phyloP scores from a whole-genome alignment of 1,139 yeast species.

The Yamadazyma pseudoaaseri region DNA sequence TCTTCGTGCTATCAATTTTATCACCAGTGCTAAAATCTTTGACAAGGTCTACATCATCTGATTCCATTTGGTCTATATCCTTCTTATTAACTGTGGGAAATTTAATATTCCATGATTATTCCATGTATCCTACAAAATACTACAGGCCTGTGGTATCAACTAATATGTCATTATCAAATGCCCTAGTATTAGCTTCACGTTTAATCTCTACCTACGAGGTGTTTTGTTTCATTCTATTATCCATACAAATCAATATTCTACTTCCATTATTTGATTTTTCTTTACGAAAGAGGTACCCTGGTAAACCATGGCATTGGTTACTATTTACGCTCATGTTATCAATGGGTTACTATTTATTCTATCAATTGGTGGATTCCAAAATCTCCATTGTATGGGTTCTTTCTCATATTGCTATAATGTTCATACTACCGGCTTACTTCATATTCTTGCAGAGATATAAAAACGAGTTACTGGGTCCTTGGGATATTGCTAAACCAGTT shows the following conservation, averaged over 20 bases:
- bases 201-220: conserved; percentile 71
- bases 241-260: conserved; percentile 69
- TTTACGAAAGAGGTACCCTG: conserved; percentile 39
- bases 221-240: conserved; percentile 74
- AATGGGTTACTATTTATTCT: conserved; percentile 22
- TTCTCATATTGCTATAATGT: conserved; percentile 45
- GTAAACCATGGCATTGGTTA: conserved; percentile 27
- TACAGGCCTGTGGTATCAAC: conserved; percentile 71
- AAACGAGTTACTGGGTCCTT: conserved; percentile 88
- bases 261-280: conserved; percentile 69
- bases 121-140: conserved; percentile 34
- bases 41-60: conserved; percentile 86
- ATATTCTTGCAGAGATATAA: conserved; percentile 74
- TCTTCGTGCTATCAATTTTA: conserved; percentile 68
- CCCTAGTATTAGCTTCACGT: conserved; percentile 87
- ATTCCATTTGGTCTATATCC: conserved; percentile 92
- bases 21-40: conserved; percentile 90
- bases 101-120: conserved; percentile 66
- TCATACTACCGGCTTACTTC: conserved; percentile 72
- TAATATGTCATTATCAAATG: conserved; percentile 80
- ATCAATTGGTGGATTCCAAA: conserved; percentile 19
- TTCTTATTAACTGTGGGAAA: conserved; percentile 73
- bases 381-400: conserved; percentile 49
- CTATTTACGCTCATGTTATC: conserved; percentile 24
- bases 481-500: conserved; percentile 85